These are phyloP conservation scores for Ascosphaera apis DNA, from an alignment of 2,329 filamentous ascomycete genomes.

Conservation along the genomic window DNA sequence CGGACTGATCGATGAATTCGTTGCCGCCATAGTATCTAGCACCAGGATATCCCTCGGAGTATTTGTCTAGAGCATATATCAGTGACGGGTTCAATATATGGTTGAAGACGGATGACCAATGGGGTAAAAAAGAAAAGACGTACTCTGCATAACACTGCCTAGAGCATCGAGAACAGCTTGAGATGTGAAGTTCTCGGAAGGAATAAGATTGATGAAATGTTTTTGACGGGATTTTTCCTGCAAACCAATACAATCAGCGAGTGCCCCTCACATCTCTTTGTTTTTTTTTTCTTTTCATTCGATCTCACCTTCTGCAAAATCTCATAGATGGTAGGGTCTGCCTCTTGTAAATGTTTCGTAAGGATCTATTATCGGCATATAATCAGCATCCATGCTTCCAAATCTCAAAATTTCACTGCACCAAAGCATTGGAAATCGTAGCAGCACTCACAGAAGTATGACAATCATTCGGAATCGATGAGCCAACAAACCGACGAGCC, in stretches of 20 bases:
- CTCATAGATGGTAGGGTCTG: constrained; percentile 65
- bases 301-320: constrained; percentile 65
- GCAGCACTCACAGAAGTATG: no score
- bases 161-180: constrained; percentile 79
- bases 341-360: constrained; percentile 52
- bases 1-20: constrained; percentile 80
- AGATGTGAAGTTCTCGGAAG: constrained; percentile 88
- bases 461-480: no score
- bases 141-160: constrained; percentile 88
- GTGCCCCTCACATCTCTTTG: no score
- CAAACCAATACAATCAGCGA: no score
- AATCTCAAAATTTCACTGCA: background rate
- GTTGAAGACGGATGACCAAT: no score
- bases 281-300: no score
- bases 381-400: constrained; percentile 2
- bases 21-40: constrained; percentile 94
- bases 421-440: background rate
- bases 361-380: constrained; percentile 40
- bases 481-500: no score
- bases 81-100: no score
- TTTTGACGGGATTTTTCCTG: constrained; percentile 92
- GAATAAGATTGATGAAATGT: constrained; percentile 94
- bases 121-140: constrained; percentile 12
- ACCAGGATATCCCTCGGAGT: constrained; percentile 93
- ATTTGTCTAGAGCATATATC: constrained; percentile 47